A percentile compares a stretch with the other conserved stretches of the same genome.
These are phyloP conservation scores for Borovskyia barvae DNA, from an alignment of 208 protist genomes.

Conservation along the genomic window DNA sequence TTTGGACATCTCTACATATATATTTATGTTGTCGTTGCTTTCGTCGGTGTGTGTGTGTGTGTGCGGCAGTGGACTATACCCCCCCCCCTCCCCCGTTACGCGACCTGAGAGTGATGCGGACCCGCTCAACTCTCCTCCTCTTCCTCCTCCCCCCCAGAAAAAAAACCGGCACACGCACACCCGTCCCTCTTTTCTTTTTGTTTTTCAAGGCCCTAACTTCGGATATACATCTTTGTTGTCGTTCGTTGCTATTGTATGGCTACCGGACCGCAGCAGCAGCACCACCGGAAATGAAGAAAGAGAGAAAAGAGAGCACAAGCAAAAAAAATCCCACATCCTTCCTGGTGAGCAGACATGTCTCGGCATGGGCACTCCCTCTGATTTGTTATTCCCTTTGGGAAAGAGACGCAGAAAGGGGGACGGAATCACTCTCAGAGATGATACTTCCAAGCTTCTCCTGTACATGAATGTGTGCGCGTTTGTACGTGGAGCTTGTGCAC, in stretches of 20 bases:
- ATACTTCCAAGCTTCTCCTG: no score
- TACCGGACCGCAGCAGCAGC: neutral
- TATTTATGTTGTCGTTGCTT: constrained; percentile 1
- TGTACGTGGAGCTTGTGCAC: no score
- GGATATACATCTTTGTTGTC: constrained; percentile 13
- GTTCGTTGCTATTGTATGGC: neutral
- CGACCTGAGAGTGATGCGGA: no score
- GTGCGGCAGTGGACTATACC: neutral
- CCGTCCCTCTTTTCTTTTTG: constrained; percentile 16
- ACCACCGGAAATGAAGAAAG: no score
- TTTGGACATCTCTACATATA: neutral
- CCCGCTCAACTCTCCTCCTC: neutral
- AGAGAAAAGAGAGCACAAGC: no score
- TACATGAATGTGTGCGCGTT: no score
- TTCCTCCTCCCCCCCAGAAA: constrained; percentile 1
- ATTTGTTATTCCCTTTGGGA: no score
- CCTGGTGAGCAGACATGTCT: no score
- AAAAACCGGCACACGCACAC: neutral
- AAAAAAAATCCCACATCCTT: no score
- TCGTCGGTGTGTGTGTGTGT: constrained; percentile 5
- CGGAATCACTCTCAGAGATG: no score
- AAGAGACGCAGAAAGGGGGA: no score
- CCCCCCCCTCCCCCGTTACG: neutral
- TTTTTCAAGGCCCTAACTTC: constrained; percentile 9
- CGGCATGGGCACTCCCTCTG: no score